Conservation (phyloP, 352 stramenopile genomes). For the Peronosclerospora sorghi region DNA sequence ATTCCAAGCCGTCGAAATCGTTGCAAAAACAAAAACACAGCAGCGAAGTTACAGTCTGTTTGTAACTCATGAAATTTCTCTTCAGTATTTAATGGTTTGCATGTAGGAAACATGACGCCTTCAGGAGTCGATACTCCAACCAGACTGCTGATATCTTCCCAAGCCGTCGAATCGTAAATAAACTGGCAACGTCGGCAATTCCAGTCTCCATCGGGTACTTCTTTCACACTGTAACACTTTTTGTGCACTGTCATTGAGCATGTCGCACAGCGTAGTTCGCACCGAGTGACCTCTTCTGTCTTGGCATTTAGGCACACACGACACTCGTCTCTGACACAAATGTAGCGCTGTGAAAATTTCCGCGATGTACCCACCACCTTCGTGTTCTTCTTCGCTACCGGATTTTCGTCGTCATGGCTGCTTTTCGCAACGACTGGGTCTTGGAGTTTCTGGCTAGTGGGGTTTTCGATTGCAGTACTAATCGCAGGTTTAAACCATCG, state of each 20-base stretch:
- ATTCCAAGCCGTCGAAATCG: conserved; percentile 48
- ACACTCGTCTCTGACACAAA: conserved; percentile 56
- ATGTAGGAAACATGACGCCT: conserved; percentile 23
- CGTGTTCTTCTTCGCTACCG: conserved; percentile 8
- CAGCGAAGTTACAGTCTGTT: conserved; percentile 35
- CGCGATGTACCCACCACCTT: conserved; percentile 11
- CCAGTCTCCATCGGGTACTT: conserved; percentile 36
- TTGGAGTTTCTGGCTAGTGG: too few relatives aligned
- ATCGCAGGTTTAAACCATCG: too few relatives aligned
- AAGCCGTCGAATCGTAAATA: conserved; percentile 24
- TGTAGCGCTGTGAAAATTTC: conserved; percentile 61
- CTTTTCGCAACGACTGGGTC: too few relatives aligned
- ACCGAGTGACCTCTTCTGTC: too few relatives aligned
- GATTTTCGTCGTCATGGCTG: background rate
- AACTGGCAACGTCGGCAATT: conserved; percentile 47
- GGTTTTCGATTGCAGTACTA: too few relatives aligned
- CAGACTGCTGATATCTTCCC: conserved; percentile 14
- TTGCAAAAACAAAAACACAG: conserved; percentile 56
- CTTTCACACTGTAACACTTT: conserved; percentile 45
- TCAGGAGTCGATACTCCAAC: conserved; percentile 5
- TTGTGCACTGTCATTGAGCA: conserved; percentile 68
- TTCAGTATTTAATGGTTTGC: conserved; percentile 18
- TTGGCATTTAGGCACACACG: conserved; percentile 49
- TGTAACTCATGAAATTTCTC: conserved; percentile 33
- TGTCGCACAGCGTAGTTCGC: too few relatives aligned